phyloP scores from a whole-genome alignment of 805 yeast species.

The Zygosaccharomyces pseudorouxii region DNA sequence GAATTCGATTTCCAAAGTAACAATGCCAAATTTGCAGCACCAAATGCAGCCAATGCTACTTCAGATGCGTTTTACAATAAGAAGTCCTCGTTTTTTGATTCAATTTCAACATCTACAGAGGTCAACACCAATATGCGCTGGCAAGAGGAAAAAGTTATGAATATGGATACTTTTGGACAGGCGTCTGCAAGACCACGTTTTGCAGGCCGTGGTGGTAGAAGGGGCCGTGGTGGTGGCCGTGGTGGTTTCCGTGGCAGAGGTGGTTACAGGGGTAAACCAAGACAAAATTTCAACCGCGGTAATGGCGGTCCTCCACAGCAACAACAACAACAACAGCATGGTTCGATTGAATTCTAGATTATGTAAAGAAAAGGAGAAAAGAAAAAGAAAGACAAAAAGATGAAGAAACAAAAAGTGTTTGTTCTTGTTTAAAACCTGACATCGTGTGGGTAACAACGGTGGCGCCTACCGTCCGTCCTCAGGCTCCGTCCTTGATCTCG shows the following conservation, averaged over 20 bases:
- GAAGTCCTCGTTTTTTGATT: conserved; percentile 83
- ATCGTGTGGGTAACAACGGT: conserved; percentile 62
- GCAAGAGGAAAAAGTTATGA: conserved; percentile 66
- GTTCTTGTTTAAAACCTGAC: conserved; percentile 44
- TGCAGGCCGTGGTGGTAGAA: conserved; percentile 43
- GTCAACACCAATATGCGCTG: conserved; percentile 51
- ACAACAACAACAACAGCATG: conserved; percentile 15
- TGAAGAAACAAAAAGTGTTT: neutral
- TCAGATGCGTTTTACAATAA: conserved; percentile 57
- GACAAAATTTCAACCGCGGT: conserved; percentile 18
- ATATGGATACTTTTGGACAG: conserved; percentile 82
- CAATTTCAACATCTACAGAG: conserved; percentile 64
- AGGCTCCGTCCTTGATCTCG: conserved; percentile 53
- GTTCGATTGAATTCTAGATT: conserved; percentile 4
- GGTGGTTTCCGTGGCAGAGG: conserved; percentile 38
- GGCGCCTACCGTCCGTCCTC: conserved; percentile 55
- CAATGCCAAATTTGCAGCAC: conserved; percentile 63
- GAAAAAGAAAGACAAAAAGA: neutral
- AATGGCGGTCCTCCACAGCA: conserved; percentile 13
- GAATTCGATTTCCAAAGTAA: conserved; percentile 74
- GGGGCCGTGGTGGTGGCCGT: conserved; percentile 50
- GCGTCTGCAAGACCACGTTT: conserved; percentile 44
- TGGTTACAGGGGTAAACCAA: conserved; percentile 26
- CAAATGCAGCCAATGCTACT: conserved; percentile 5
- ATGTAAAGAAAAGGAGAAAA: conserved; percentile 9